Conservation (phyloP, 495 filamentous ascomycete species). For the Aspergillus bertholletiae region DNA sequence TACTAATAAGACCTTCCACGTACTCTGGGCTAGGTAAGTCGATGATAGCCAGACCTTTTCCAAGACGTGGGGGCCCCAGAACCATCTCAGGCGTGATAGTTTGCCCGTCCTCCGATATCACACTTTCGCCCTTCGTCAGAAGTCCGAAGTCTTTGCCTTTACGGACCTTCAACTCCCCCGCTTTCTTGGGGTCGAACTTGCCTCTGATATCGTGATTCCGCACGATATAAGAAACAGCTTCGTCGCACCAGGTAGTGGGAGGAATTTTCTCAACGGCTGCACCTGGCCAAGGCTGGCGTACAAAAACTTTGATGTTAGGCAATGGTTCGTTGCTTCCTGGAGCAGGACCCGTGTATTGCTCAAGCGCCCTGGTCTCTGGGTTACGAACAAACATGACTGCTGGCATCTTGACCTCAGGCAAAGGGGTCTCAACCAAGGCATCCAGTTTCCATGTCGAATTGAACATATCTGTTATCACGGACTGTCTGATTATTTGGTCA, state of each 20-base stretch:
- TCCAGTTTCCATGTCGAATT: conserved; percentile 72
- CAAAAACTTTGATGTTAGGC: conserved; percentile 68
- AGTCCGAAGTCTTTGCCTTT: conserved; percentile 50
- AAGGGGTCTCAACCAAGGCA: conserved; percentile 56
- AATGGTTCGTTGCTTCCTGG: conserved; percentile 47
- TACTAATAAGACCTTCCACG: conserved; percentile 59
- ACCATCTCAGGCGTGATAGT: conserved; percentile 65
- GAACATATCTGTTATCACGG: conserved; percentile 76
- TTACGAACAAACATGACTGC: conserved; percentile 69
- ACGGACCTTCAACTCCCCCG: conserved; percentile 54
- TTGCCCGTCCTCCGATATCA: conserved; percentile 53
- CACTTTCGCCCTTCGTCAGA: conserved; percentile 50
- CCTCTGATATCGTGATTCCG: conserved; percentile 71
- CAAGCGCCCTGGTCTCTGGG: conserved; percentile 57
- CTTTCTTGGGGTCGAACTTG: conserved; percentile 68
- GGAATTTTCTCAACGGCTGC: conserved; percentile 62
- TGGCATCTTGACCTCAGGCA: conserved; percentile 63
- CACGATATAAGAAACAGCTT: conserved; percentile 82
- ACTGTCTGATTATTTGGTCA: conserved; percentile 51
- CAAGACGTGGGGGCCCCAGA: conserved; percentile 48
- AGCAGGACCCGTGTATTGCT: conserved; percentile 62
- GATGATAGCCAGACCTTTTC: conserved; percentile 70
- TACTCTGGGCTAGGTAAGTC: conserved; percentile 71
- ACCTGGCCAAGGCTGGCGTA: conserved; percentile 81
- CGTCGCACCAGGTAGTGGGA: conserved; percentile 54